Evolutionary conservation across 345 rosid species (phyloP).

Genomic region (Salix suchowensis): DNA sequence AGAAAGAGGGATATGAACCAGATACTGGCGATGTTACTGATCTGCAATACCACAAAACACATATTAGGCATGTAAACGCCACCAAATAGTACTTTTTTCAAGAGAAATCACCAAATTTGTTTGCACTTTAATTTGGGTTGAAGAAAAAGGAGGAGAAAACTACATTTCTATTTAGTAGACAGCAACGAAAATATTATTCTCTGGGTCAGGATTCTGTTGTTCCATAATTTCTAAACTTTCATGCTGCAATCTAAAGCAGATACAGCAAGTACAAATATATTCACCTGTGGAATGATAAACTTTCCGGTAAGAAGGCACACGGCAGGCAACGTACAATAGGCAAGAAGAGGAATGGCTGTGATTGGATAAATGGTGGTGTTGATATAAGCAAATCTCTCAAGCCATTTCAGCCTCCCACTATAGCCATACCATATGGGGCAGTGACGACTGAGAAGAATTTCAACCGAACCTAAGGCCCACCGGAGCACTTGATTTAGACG

Average conservation of each 20-base stretch:
- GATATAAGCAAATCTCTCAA: slow-evolving; percentile 37
- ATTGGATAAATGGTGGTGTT: slow-evolving; percentile 42
- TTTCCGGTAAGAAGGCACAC: slow-evolving; percentile 45
- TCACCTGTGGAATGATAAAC: slow-evolving; percentile 44
- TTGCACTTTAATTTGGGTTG: background rate
- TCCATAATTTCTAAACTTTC: background rate
- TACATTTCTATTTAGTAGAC: background rate
- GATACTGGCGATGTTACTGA: slow-evolving; percentile 31
- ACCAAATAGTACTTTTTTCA: background rate
- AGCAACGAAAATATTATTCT: background rate
- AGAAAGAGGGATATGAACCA: slow-evolving; percentile 38
- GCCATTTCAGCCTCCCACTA: slow-evolving; percentile 30
- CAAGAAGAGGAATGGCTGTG: slow-evolving; percentile 38
- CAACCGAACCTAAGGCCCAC: slow-evolving; percentile 44
- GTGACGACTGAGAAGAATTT: slow-evolving; percentile 42
- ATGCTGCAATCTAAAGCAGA: background rate
- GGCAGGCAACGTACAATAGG: slow-evolving; percentile 39
- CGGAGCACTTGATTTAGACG: slow-evolving; percentile 45
- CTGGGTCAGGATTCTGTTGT: background rate
- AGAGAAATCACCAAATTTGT: background rate
- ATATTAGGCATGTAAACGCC: background rate
- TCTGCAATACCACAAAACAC: slow-evolving; percentile 26
- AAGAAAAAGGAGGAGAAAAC: background rate
- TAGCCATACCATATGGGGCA: slow-evolving; percentile 42
- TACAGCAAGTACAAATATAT: background rate